phyloP scores from a whole-genome alignment of 352 stramenopile genomes.

The Globisporangium ultimum region DNA sequence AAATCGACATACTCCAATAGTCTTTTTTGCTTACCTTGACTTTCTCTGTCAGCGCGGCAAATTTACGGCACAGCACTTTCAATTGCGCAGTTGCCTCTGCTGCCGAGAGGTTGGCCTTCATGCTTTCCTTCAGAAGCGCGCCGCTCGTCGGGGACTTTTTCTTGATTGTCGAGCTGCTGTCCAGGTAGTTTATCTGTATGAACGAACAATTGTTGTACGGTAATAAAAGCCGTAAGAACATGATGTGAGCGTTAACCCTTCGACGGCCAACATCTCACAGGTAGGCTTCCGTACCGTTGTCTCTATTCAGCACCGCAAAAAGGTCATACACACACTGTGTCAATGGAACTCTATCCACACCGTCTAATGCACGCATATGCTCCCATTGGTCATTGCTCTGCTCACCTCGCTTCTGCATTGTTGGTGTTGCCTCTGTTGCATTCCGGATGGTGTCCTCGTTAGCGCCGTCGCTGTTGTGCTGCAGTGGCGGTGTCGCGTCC shows the following conservation, averaged over 20 bases:
- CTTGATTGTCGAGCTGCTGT: constrained; percentile 24
- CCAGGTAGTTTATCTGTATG: constrained; percentile 16
- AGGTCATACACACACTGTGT: not conserved
- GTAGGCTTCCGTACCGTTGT: not conserved
- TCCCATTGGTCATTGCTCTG: too few species aligned
- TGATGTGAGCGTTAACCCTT: too few species aligned
- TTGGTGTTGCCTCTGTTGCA: not conserved
- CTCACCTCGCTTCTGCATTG: constrained; percentile 11
- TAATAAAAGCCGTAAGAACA: not conserved
- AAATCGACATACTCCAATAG: not conserved
- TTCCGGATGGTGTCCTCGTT: not conserved
- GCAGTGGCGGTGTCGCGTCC: not conserved
- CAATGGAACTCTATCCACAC: too few species aligned
- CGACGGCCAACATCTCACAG: too few species aligned
- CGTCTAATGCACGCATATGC: too few species aligned
- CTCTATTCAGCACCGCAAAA: not conserved
- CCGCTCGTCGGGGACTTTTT: constrained; percentile 38
- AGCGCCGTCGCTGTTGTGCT: not conserved
- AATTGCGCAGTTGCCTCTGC: constrained; percentile 72
- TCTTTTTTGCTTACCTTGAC: constrained; percentile 47
- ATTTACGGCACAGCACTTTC: constrained; percentile 81
- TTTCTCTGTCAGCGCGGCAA: constrained; percentile 79
- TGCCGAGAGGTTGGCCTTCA: constrained; percentile 58
- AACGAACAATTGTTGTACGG: not conserved
- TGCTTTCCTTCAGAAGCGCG: constrained; percentile 43